Evolutionary conservation across 192 early-diverging fungal species (phyloP), one percentile per base, ranked within the genome.

Genomic region (Backusella tuberculispora): DNA sequence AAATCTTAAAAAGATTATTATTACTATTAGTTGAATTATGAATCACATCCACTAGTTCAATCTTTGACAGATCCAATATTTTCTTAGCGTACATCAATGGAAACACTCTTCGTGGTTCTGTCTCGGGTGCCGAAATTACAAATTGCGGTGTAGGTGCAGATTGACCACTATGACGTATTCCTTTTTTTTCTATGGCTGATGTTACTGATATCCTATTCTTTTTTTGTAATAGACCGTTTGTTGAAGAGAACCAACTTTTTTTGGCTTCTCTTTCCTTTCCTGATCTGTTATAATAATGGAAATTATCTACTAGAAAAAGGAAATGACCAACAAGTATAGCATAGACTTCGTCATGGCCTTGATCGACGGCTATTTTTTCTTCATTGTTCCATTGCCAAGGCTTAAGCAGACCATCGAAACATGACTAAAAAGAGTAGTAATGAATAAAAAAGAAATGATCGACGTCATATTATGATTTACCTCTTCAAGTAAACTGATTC

Each of bases 251-350:
- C 53, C 53, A 60, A 60, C 21, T 26, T 60, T 60, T 60, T 60
- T 60, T 60, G 26, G 19, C 12, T 26, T 19, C 9, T 19, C 9
- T 10, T 19, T 26, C 53, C 21, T 26, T 60, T 60, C 53, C 53
- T 60, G 9, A 10, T 60, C 24, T 60, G 21, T 60, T 10, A 26
- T 60, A 7, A 24, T 60, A 60, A 60, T 60, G 53, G 53, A 24
- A 60, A 60, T 13, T 60, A 26, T 60, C 53, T 1, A 60, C 53
- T 60, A 26, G 19, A 60, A 60, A 60, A 60, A 60, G 21, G 53
- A 60, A 60, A 60, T 60, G 21, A 4, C 53, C 21, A 21, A 24
- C 10, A 24, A 60, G 19, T 12, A 60, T 60, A 12, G 53, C 53
- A 26, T 60, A 60, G 7, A 60, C 12, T 26, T 24, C 53, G 26